Conservation (phyloP, 805 yeast species). For the Grigorovia transvaalensis region DNA sequence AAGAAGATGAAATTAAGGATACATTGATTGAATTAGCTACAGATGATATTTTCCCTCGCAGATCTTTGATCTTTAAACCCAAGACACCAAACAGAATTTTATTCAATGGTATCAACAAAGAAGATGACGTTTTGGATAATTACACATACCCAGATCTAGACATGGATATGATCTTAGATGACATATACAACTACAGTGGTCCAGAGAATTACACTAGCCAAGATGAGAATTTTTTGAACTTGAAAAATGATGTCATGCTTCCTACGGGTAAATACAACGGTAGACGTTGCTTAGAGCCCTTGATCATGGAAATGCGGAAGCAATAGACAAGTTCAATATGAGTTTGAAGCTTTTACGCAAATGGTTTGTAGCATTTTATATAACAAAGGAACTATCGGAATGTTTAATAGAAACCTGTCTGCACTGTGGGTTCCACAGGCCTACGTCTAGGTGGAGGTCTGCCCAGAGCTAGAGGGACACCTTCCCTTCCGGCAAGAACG, state of each 20-base stretch:
- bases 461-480: not conserved
- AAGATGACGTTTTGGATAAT: constrained; percentile 20
- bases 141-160: constrained; percentile 19
- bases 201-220: not conserved
- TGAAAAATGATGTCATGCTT: constrained; percentile 3
- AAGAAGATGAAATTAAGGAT: constrained; percentile 32
- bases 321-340: no score
- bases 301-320: not conserved
- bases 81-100: constrained; percentile 54
- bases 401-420: no score
- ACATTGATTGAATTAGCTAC: constrained; percentile 39
- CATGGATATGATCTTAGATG: constrained; percentile 9
- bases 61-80: constrained; percentile 36
- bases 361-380: not conserved
- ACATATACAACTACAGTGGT: constrained; percentile 4
- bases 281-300: not conserved
- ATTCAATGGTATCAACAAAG: constrained; percentile 28
- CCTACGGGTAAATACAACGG: not conserved
- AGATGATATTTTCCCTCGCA: constrained; percentile 36
- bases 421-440: not conserved
- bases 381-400: not conserved
- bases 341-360: not conserved
- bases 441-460: no score
- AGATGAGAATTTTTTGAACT: not conserved
- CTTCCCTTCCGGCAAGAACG: not conserved